A percentile compares a stretch with the other conserved stretches of the same genome.
Conservation (phyloP, 2,329 filamentous ascomycete genomes). For the Calonectria fujianensis region DNA sequence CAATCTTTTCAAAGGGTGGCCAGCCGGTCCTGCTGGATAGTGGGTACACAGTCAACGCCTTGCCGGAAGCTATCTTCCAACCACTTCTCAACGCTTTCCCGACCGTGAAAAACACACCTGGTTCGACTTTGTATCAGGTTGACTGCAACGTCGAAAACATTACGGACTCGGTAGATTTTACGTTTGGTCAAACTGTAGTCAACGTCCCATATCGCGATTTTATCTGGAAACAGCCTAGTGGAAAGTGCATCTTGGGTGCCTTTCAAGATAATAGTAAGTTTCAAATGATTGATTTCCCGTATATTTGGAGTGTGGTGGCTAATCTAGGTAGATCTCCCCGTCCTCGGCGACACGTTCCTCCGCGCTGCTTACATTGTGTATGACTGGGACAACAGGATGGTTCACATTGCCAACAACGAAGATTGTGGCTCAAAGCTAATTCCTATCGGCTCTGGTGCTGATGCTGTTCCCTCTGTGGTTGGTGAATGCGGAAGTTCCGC, state of each 20-base stretch:
- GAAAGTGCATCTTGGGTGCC: constrained; percentile 67
- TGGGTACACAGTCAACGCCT: constrained; percentile 80
- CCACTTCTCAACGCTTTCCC: constrained; percentile 65
- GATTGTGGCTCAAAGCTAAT: constrained; percentile 63
- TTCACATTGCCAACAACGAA: constrained; percentile 61
- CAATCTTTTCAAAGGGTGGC: constrained; percentile 65
- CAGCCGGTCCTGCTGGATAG: constrained; percentile 77
- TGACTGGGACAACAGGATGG: constrained; percentile 63
- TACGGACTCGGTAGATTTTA: constrained; percentile 67
- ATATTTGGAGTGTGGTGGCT: neutral
- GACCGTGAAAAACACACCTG: constrained; percentile 65
- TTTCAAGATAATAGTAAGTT: constrained; percentile 60
- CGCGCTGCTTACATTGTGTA: constrained; percentile 67
- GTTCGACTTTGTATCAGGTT: constrained; percentile 68
- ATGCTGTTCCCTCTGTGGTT: constrained; percentile 57
- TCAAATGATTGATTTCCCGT: neutral
- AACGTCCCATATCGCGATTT: constrained; percentile 69
- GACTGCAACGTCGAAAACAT: constrained; percentile 62
- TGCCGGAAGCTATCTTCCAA: constrained; percentile 74
- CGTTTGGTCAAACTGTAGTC: constrained; percentile 67
- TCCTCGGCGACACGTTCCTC: constrained; percentile 68
- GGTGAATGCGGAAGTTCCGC: constrained; percentile 56
- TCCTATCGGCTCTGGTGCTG: constrained; percentile 63
- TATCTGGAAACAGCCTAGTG: constrained; percentile 62
- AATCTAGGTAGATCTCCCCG: constrained; percentile 54